Percentiles rank a stretch among this genome's conserved stretches.
phyloP scores from a whole-genome alignment of 306 rosid genomes.

The Rubus idaeus region DNA sequence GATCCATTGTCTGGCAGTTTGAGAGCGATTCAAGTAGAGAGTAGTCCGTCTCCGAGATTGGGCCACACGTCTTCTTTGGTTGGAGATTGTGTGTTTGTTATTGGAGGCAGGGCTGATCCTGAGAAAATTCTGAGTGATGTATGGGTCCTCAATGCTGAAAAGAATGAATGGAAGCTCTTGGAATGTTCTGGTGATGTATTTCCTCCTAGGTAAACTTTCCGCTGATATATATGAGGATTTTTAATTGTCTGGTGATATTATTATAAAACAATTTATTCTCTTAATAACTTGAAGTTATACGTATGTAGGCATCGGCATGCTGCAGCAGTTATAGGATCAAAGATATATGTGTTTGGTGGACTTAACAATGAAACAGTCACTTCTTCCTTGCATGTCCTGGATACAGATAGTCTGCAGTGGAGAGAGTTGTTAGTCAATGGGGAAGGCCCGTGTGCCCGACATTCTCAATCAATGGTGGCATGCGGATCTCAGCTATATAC shows the following conservation, averaged over 20 bases:
- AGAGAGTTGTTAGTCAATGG: constrained; percentile 58
- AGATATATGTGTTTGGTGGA: constrained; percentile 89
- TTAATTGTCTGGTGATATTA: background rate
- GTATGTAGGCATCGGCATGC: constrained; percentile 84
- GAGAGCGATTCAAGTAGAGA: constrained; percentile 35
- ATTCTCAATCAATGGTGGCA: constrained; percentile 90
- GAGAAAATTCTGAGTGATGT: constrained; percentile 70
- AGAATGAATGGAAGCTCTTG: constrained; percentile 55
- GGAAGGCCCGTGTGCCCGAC: constrained; percentile 75
- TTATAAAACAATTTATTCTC: background rate
- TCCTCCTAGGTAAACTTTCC: constrained; percentile 65
- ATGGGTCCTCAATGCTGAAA: constrained; percentile 56
- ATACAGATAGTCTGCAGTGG: constrained; percentile 62
- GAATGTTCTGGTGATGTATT: constrained; percentile 57
- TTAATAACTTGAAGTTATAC: constrained; percentile 17
- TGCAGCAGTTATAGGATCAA: constrained; percentile 66
- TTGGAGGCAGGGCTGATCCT: constrained; percentile 90
- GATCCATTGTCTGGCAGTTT: constrained; percentile 54
- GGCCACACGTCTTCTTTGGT: constrained; percentile 75
- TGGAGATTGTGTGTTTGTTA: constrained; percentile 63
- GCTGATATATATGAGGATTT: background rate
- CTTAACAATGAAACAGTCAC: constrained; percentile 63
- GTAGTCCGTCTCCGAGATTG: constrained; percentile 59
- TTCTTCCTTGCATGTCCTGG: constrained; percentile 65
- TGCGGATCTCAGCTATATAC: constrained; percentile 58